Base-by-base conservation (phyloP, 1,284 basidiomycete species). In the Rhodotorula sp. region DNA sequence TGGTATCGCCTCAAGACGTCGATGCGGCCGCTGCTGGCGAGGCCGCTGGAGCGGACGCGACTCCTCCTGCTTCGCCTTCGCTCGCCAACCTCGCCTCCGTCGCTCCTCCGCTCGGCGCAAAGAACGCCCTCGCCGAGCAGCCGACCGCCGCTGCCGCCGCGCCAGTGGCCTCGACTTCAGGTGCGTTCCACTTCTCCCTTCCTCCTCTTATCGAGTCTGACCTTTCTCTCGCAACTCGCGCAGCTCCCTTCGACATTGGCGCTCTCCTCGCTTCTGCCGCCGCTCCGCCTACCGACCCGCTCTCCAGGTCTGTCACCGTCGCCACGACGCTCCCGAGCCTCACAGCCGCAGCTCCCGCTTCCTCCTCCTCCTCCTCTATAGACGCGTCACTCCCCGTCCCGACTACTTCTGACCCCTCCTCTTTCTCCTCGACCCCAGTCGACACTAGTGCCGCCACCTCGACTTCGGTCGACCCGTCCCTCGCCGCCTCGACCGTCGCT, bases 161-260 rank as follows among this genome's bases (percentile, higher is more conserved):
- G 4, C 39, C 39, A 3, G 13, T 17, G 13, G 39, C 7, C 39
- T 44, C 39, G 3, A 44, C 39, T 44, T 44, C 39, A 44, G 39
- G 39, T 44, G 39, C 39, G 39, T 44, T 44, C 39, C 39, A 13
- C 39, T 6, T 44, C 9, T 44, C 39, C 13, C 6, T 36, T 44
- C 39, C 13, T 17, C 11, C 19, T 15, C 13, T 17, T 8, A 3
- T 17, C 39, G 39, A 44, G 13, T 3, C 13, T 44, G 9, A 44
- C 39, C 39, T 44, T 15, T 15, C 39, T 39, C 36, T 8, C 36
- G n/a, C n/a, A n/a, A 39, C 39, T 44, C 19, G 36, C 13, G 39
- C 39, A 44, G 39, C 39, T 44, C 39, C 39, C 11, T 44, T 64
- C 34, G 69, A 70, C 52, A 29, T 55, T 22, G 68, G 66, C 39